Evolutionary conservation across 2,329 filamentous ascomycete genomes (phyloP).

Genomic region (Dactylellina parvicollis): DNA sequence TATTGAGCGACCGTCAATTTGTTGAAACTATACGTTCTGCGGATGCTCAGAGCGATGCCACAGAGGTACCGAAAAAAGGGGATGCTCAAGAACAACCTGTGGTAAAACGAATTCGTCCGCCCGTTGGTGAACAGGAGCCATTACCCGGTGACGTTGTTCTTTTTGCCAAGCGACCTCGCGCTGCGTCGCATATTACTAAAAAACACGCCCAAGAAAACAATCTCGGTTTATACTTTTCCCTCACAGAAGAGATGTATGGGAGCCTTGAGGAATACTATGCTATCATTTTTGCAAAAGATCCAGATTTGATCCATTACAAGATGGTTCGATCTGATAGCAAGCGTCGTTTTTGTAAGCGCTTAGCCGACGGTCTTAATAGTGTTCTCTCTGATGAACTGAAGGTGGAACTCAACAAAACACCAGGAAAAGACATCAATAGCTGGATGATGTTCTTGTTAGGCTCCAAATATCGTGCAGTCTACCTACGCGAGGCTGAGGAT

Average conservation of each 20-base stretch:
- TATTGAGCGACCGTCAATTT: no score
- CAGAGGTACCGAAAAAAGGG: no score
- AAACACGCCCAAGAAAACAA: neutral
- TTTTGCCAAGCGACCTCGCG: neutral
- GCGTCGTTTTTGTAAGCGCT: neutral
- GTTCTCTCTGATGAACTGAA: neutral
- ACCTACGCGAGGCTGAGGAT: neutral
- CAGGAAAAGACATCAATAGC: neutral
- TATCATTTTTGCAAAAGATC: neutral
- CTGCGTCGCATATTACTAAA: neutral
- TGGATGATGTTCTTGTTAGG: slow-evolving; percentile 6
- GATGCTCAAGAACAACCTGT: no score
- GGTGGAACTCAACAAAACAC: neutral
- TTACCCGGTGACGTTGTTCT: neutral
- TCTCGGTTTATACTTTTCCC: neutral
- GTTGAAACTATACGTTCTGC: no score
- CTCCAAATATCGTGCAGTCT: neutral
- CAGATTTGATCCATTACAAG: neutral
- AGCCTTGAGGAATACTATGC: neutral
- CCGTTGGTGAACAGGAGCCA: no score
- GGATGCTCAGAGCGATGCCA: no score
- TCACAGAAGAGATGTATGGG: neutral
- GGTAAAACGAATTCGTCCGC: no score
- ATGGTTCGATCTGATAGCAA: slow-evolving; percentile 1
- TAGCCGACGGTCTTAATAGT: neutral